A percentile compares a stretch with the other conserved stretches of the same genome.
Evolutionary conservation across 176 grass and related monocot species (phyloP).

Genomic region (Eragrostis curvula): DNA sequence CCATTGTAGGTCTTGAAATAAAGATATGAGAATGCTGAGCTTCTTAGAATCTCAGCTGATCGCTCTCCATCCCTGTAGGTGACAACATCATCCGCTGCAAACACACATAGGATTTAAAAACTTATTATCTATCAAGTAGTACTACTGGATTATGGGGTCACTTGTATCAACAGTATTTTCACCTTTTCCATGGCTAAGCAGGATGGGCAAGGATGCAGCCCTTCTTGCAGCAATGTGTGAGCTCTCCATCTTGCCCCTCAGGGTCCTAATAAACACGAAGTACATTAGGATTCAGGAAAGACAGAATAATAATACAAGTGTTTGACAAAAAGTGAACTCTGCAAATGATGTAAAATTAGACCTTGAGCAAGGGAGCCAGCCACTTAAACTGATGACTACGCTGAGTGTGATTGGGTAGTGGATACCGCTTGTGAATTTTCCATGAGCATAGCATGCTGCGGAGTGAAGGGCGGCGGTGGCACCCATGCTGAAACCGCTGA

Average conservation of each 20-base stretch:
- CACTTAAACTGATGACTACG: constrained; percentile 70
- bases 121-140: neutral
- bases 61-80: constrained; percentile 77
- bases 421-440: constrained; percentile 69
- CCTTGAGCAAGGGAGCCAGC: constrained; percentile 98
- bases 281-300: neutral
- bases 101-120: neutral
- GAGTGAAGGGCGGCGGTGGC: constrained; percentile 64
- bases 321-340: neutral
- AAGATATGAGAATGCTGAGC: constrained; percentile 71
- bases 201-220: constrained; percentile 68
- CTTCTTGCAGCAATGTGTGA: constrained; percentile 72
- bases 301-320: neutral
- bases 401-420: constrained; percentile 73
- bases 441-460: constrained; percentile 71
- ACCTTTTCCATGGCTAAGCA: constrained; percentile 88
- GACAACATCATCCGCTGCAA: constrained; percentile 84
- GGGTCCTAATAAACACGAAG: constrained; percentile 48
- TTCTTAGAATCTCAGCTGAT: constrained; percentile 64
- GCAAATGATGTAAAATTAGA: constrained; percentile 11
- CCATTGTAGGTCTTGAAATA: constrained; percentile 79
- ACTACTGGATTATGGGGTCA: neutral
- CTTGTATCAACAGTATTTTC: neutral
- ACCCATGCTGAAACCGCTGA: constrained; percentile 92
- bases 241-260: constrained; percentile 76